Evolutionary conservation across 495 filamentous ascomycete genomes (phyloP), one percentile per base, ranked within the genome.

Genomic region (Neurospora intermedia): DNA sequence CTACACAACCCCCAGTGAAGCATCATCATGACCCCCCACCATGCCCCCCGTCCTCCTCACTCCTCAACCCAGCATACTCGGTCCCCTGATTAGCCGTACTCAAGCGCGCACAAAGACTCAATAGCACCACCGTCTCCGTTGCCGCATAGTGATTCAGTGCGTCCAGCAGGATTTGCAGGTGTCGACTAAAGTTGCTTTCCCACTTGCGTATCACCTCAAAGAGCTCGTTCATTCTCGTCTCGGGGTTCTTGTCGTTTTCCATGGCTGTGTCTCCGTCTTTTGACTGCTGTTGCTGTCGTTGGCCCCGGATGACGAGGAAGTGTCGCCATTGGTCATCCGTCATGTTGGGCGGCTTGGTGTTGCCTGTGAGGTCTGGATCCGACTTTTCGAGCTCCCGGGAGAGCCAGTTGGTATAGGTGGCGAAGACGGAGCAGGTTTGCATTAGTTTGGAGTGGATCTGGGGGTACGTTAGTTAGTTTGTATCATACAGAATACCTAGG

Each of bases 391-490:
- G 85, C 74, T 93, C 91, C 73, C 93, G 89, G 39, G 92, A 89
- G 69, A 98, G 88, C 83, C 89, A 87, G 78, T 87, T 86, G 69
- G 93, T 96, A 84, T 94, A 97, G 71, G 90, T 90, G 40, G 94
- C 93, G 80, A 97, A 99, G 83, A 94, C 90, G 69, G 89, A 93
- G 85, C 96, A 98, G 71, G 93, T 96, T 76, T 92, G 91, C 86
- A 96, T 92, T 27, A 99, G 84, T 81, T 97, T 98, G 69, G 94
- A 93, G 84, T 99, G 94, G 74, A 98, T 95, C 96, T 99, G 73
- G 18, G 20, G 20, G 35, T 38, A 6, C 6, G 35, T 38, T 6
- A 70, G 27, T 62, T 7, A 42, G 69, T 31, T 31, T 31, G 27
- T 31, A 31, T 31, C 31, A 10, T 7, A 43, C 41, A 27, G 35